Base-by-base conservation (phyloP, 805 yeast genomes). In the Saccharomycopsis malanga region DNA sequence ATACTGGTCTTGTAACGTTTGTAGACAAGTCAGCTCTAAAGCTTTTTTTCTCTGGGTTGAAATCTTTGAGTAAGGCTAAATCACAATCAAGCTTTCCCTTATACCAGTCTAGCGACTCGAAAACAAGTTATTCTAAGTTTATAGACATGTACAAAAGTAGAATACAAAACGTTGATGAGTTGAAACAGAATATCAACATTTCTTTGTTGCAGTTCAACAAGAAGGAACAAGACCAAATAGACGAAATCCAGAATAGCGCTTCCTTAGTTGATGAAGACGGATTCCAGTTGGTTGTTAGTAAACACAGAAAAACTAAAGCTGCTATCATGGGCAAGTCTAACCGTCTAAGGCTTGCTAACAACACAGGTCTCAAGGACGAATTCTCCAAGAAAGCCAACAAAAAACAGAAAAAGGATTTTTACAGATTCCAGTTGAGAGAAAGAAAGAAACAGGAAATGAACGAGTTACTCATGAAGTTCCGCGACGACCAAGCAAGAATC, bases 371-470 rank as follows among this genome's bases (percentile, higher is more conserved):
- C 74, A 68, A 79, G 81, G 65, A 78, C 73, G 64, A 79, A 20
- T 42, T 49, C 6, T 55, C 67, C 50, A 66, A 70, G 45, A 83
- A 76, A 63, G 70, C 74, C 67, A 79, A 82, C 64, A 78, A 74
- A 64, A 80, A 80, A 60, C 89, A 86, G 58, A 87, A 89, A 70
- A 73, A 76, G 55, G 98, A 94, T 66, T 93, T 93, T 71, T 93
- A 93, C 71, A 74, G 96, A 58, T 93, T 89, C 77, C 99, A 93
- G 69, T 77, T 93, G 56, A 81, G 99, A 65, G 96, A 93, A 63
- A 76, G 79, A 59, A 91, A 89, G 74, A 93, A 93, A 71, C 77
- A 74, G 53, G 96, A 91, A 64, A 87, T 93, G 86, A 86, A 87
- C 61, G 88, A 86, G 46, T 70, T 93, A 60, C 71, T 93, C 60